phyloP scores from a whole-genome alignment of 805 yeast species.

The Yamadazyma ubonensis region DNA sequence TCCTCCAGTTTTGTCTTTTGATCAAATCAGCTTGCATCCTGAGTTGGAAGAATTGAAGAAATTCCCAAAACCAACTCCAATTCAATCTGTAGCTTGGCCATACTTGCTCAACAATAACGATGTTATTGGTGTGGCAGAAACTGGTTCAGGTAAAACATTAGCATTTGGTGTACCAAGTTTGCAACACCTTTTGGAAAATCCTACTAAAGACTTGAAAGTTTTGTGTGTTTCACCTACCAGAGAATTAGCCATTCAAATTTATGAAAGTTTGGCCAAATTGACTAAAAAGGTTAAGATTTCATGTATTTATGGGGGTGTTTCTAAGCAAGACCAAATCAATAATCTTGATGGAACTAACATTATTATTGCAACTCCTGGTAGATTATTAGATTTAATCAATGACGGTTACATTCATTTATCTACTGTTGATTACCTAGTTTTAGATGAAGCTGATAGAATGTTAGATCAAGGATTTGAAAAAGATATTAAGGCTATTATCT shows the following conservation, averaged over 20 bases:
- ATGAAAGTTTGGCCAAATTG: slow-evolving; percentile 72
- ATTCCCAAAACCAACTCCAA: slow-evolving; percentile 92
- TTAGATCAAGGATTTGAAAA: slow-evolving; percentile 97
- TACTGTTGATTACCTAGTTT: slow-evolving; percentile 71
- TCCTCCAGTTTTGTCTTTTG: slow-evolving; percentile 71
- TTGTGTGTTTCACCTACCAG: slow-evolving; percentile 94
- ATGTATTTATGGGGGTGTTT: slow-evolving; percentile 96
- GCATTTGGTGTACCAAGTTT: slow-evolving; percentile 99
- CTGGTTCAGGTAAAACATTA: slow-evolving; percentile 97
- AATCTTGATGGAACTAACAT: slow-evolving; percentile 66
- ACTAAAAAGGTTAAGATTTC: slow-evolving; percentile 69
- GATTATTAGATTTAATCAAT: slow-evolving; percentile 84
- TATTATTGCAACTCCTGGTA: slow-evolving; percentile 98
- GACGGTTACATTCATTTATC: slow-evolving; percentile 79
- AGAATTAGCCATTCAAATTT: slow-evolving; percentile 93
- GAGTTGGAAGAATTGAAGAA: slow-evolving; percentile 62
- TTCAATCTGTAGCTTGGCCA: slow-evolving; percentile 96
- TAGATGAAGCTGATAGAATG: slow-evolving; percentile 99
- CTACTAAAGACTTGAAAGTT: slow-evolving; percentile 59
- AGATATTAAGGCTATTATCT: slow-evolving; percentile 83
- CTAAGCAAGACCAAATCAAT: slow-evolving; percentile 85
- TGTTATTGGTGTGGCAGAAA: slow-evolving; percentile 96
- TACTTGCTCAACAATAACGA: slow-evolving; percentile 74
- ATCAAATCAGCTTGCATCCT: slow-evolving; percentile 50
- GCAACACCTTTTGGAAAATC: slow-evolving; percentile 52